Evolutionary conservation across 495 filamentous ascomycete species (phyloP), one percentile per base, ranked within the genome.

Genomic region (Penicillium coffeae): DNA sequence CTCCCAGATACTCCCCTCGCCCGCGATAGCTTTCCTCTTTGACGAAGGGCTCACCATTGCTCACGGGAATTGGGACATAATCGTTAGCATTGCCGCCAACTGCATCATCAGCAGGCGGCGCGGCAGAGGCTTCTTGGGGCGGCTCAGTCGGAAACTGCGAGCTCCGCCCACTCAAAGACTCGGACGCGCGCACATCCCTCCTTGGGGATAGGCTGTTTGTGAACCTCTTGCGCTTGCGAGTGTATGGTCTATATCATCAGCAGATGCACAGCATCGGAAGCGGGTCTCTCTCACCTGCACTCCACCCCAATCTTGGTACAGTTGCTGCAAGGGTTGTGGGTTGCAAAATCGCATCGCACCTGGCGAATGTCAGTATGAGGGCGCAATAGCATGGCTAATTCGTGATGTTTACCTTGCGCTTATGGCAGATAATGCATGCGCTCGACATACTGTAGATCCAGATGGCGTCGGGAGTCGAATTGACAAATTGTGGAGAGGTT

Each of bases 21-120:
- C 60, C 60, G 22, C 60, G 60, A 40, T 62, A 64, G 50, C 58
- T 64, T 51, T 64, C 60, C 36, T 64, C 55, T 36, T 64, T 64
- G 21, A 64, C 56, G 34, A 51, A 49, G 0, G 60, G 45, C 38
- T 59, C 58, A 19, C 43, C 58, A 56, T 56, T 42, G 25, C 14
- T 39, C 15, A n/a, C 42, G 20, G 16, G 21, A 9, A n/a, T 47
- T 18, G 13, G 18, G 27, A 18, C 9, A 22, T 18, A 27, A 10
- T 21, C 19, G 2, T 36, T 33, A n/a, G 50, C 12, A 10, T 45
- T 45, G 13, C 32, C 44, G 4, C 14, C 9, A 18, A 42, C 15
- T 13, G 45, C 20, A 46, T 39, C 36, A 8, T 38, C 52, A 9
- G 27, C 30, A 21, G 40, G 18, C 16, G 37, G 38, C 30, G 34